Evolutionary conservation across 495 filamentous ascomycete genomes (phyloP), one percentile per base, ranked within the genome.

Genomic region (Penicillium bialowiezense): DNA sequence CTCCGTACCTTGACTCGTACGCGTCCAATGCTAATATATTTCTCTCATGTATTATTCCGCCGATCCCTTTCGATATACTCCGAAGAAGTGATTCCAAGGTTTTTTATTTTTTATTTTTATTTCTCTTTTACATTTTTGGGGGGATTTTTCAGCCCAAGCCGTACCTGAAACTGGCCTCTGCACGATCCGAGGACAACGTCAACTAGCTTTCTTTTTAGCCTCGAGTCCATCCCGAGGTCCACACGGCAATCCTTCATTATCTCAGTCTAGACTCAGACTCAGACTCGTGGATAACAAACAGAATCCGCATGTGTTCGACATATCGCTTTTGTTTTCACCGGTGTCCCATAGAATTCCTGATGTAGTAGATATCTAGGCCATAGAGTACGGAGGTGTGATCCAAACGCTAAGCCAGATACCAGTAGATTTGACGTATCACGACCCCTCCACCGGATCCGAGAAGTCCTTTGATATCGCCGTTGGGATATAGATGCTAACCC

Each of bases 161-260:
- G 60, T 58, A 58, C 60, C 60, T 63, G 60, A 63, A 60, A 63
- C 57, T 52, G 56, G 26, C 18, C 53, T 49, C 47, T 62, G 50
- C 50, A 60, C 47, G 48, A 59, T 54, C 43, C 58, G 23, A 54
- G 39, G 33, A 36, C 50, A 49, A 44, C 49, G 34, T 51, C 39
- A 42, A 48, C 37, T 36, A 32, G 45, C 19, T 38, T 13, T 43
- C 24, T 38, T 35, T 53, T 48, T 39, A 48, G 35, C 45, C 45
- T 48, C 36, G 45, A 48, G 26, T 33, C 19, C 42, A 39, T 29
- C 29, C 43, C 32, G 47, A 48, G 47, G 38, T 48, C 47, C 51
- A 46, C 54, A 35, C 20, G 19, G 5, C 26, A 48, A 48, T 48
- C 44, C n/a, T 21, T 31, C 33, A 46, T 34, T 29, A 17, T 35